Evolutionary conservation across 768 basidiomycete genomes (phyloP).

Genomic region (Boletales sp.): DNA sequence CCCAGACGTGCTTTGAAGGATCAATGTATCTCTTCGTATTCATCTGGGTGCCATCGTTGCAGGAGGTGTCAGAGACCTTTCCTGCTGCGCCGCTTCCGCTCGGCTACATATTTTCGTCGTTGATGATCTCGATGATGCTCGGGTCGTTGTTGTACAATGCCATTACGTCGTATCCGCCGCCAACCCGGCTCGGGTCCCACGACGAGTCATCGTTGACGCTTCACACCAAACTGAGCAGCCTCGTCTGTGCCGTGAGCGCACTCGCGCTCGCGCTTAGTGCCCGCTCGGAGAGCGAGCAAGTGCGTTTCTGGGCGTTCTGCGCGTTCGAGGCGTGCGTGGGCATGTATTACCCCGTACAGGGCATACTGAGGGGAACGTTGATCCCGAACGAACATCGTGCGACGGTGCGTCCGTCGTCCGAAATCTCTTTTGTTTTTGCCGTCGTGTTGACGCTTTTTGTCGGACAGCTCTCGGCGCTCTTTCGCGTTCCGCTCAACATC

Average conservation of each 20-base stretch:
- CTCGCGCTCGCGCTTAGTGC: constrained; percentile 53
- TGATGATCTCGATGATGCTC: constrained; percentile 83
- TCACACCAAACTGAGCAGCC: constrained; percentile 64
- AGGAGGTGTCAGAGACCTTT: constrained; percentile 48
- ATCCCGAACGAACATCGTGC: constrained; percentile 72
- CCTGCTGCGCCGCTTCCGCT: constrained; percentile 50
- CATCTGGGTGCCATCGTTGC: constrained; percentile 75
- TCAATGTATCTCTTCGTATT: constrained; percentile 87
- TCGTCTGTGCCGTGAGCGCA: constrained; percentile 58
- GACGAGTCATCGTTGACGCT: constrained; percentile 45
- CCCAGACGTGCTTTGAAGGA: constrained; percentile 80
- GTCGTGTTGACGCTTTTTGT: not conserved
- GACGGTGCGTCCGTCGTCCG: constrained; percentile 44
- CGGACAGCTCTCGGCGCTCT: constrained; percentile 58
- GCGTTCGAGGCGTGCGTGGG: constrained; percentile 74
- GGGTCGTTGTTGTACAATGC: constrained; percentile 68
- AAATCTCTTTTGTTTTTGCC: not conserved
- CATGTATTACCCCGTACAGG: constrained; percentile 77
- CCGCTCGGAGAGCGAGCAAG: constrained; percentile 38
- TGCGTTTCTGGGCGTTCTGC: constrained; percentile 72
- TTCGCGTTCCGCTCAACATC: constrained; percentile 71
- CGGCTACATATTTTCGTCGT: constrained; percentile 76
- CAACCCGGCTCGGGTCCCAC: constrained; percentile 17
- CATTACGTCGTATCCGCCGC: constrained; percentile 36
- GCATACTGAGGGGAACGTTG: constrained; percentile 63